Base-by-base conservation (phyloP, 345 rosid species). In the Rhodamnia argentea region DNA sequence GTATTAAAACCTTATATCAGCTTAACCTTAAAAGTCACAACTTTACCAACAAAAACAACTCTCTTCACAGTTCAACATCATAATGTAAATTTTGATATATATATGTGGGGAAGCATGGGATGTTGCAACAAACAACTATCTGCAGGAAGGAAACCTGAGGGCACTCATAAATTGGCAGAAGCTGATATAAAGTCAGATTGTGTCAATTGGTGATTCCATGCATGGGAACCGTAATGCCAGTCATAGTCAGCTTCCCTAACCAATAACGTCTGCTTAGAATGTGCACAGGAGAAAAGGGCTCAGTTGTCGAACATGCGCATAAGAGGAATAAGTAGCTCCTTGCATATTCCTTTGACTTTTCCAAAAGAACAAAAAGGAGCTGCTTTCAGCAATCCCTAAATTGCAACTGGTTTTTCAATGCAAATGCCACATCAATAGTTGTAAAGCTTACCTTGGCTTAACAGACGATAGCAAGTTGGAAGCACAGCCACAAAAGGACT, bases 401-500 rank as follows among this genome's bases (percentile, higher is more conserved):
- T 54, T 14, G 24, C 84, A 82, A 22, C 42, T 52, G 84, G 58
- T n/a, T 27, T 50, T 32, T 27, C 57, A 29, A 52, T 82, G 54
- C 32, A 32, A 50, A 52, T 47, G 42, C 42, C 1, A 9, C 40
- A 82, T 27, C 1, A 18, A 20, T 82, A 50, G 32, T 26, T 59
- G 58, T 3, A 87, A 90, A 82, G 86, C 94, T 92, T 83, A 96
- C 99, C 98, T 87, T 96, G 98, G 87, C 87, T 95, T 87, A 96
- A 88, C 90, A 97, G 88, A 47, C 95, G 92, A 89, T 87, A 90
- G 26, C 90, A 89, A 87, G 89, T 86, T 56, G 96, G 97, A 47
- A 97, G 90, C 86, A 97, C 95, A 7, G 94, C 92, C 90, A 92
- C 26, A 85, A 97, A 96, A 22, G 97, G 97, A 88, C 60, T 89